Percentiles rank a stretch among this genome's conserved stretches.
phyloP scores from a whole-genome alignment of 1,139 yeast genomes.

The Nakaseomyces sp. region DNA sequence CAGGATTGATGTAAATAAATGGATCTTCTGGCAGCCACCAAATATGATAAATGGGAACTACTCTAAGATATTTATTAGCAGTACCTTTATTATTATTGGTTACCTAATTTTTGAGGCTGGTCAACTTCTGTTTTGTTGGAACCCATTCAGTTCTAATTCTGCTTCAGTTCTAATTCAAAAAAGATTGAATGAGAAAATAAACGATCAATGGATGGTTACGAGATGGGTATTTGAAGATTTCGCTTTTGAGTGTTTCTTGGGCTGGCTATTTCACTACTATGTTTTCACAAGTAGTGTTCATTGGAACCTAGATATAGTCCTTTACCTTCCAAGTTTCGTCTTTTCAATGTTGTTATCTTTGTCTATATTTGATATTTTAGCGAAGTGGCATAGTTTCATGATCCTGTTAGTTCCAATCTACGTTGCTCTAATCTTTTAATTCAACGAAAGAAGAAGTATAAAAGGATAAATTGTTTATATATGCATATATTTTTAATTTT shows the following conservation, averaged over 20 bases:
- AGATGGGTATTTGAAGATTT: conserved; percentile 24
- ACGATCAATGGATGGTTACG: conserved; percentile 9
- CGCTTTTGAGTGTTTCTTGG: conserved; percentile 39
- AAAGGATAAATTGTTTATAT: neutral
- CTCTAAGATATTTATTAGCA: neutral
- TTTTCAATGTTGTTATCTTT: conserved; percentile 41
- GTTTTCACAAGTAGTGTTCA: conserved; percentile 47
- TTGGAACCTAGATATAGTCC: conserved; percentile 38
- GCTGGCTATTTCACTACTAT: conserved; percentile 52
- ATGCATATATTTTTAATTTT: neutral
- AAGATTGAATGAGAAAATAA: neutral
- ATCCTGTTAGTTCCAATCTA: neutral
- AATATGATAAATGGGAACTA: neutral
- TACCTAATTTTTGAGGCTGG: neutral
- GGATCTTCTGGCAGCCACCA: conserved; percentile 1
- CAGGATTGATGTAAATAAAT: neutral
- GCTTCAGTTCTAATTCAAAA: neutral
- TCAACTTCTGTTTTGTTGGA: conserved; percentile 11
- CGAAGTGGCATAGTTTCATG: neutral
- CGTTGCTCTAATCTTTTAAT: neutral
- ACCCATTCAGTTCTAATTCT: conserved; percentile 16
- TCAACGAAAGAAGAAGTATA: neutral
- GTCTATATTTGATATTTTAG: neutral
- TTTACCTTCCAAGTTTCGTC: conserved; percentile 53
- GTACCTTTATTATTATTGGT: neutral